A percentile compares a stretch with the other conserved stretches of the same genome.
These are phyloP conservation scores for Macrolepiota dolichaula DNA, from an alignment of 768 basidiomycete species.

Conservation along the genomic window DNA sequence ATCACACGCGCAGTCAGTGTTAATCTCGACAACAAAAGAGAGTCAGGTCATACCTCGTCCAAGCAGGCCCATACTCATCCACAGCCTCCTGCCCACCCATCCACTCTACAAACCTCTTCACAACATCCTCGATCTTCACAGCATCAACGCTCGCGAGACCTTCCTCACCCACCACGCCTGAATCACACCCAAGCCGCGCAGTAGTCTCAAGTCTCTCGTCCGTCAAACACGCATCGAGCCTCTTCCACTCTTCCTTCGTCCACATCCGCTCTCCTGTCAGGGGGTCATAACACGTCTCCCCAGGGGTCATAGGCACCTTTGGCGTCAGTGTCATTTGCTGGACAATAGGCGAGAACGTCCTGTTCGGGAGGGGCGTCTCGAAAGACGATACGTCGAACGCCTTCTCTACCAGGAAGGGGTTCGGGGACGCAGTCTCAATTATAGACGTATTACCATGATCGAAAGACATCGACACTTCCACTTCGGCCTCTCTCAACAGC, in stretches of 20 bases:
- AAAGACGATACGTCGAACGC: conserved; percentile 12
- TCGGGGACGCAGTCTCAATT: neutral
- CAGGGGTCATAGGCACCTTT: conserved; percentile 9
- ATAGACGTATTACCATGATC: conserved; percentile 9
- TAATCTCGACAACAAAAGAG: conserved; percentile 1
- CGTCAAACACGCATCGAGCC: conserved; percentile 74
- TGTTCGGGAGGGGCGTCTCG: conserved; percentile 23
- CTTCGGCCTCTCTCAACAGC: conserved; percentile 57
- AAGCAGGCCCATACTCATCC: conserved; percentile 41
- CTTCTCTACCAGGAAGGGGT: conserved; percentile 13
- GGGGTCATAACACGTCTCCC: conserved; percentile 7
- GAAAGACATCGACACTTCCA: conserved; percentile 31
- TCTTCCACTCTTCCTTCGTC: conserved; percentile 79
- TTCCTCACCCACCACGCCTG: conserved; percentile 19
- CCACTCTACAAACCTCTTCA: conserved; percentile 50
- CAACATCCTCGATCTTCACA: conserved; percentile 54
- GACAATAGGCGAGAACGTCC: neutral
- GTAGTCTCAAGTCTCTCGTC: conserved; percentile 60
- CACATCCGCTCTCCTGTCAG: conserved; percentile 36
- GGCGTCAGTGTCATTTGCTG: neutral
- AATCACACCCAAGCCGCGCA: conserved; percentile 13
- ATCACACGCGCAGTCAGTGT: neutral
- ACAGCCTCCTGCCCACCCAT: conserved; percentile 44
- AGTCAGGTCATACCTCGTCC: conserved; percentile 49
- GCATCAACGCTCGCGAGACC: conserved; percentile 49